Evolutionary conservation across 495 filamentous ascomycete genomes (phyloP).

Genomic region (Podospora conica): DNA sequence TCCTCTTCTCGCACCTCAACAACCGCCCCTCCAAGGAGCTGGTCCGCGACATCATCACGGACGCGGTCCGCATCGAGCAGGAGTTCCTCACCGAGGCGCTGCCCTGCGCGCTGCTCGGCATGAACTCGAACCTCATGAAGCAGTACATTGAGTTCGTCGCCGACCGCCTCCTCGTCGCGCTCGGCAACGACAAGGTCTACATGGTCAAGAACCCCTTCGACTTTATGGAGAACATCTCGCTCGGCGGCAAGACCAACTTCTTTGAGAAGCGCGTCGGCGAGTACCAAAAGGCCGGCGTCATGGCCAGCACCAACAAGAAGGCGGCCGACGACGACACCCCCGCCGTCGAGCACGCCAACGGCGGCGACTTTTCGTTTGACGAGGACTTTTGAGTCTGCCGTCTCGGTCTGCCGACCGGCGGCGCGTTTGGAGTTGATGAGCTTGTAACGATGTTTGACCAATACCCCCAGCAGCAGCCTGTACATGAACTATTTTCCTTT

Average conservation of each 20-base stretch:
- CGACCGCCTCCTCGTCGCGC: constrained; percentile 83
- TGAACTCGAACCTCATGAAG: constrained; percentile 97
- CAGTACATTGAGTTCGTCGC: constrained; percentile 99
- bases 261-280: constrained; percentile 99
- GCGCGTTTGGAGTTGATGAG: constrained; percentile 5
- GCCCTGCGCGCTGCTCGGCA: constrained; percentile 85
- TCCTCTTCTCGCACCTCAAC: constrained; percentile 92
- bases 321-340: constrained; percentile 44
- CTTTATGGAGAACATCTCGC: constrained; percentile 99
- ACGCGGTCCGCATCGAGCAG: constrained; percentile 91
- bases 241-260: constrained; percentile 99
- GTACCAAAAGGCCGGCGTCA: constrained; percentile 99
- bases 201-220: constrained; percentile 93
- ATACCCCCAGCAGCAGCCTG: constrained; percentile 16
- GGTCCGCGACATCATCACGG: constrained; percentile 81
- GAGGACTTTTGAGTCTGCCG: constrained; percentile 83
- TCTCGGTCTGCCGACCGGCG: not conserved
- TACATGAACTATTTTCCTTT: constrained; percentile 3
- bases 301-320: constrained; percentile 90
- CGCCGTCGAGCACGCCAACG: constrained; percentile 52
- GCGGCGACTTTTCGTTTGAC: constrained; percentile 83
- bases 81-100: constrained; percentile 97
- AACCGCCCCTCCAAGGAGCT: constrained; percentile 76
- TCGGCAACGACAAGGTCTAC: constrained; percentile 93
- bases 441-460: constrained; percentile 15